Evolutionary conservation across 1,284 basidiomycete genomes (phyloP).

Genomic region (Cutaneotrichosporon curvatum): DNA sequence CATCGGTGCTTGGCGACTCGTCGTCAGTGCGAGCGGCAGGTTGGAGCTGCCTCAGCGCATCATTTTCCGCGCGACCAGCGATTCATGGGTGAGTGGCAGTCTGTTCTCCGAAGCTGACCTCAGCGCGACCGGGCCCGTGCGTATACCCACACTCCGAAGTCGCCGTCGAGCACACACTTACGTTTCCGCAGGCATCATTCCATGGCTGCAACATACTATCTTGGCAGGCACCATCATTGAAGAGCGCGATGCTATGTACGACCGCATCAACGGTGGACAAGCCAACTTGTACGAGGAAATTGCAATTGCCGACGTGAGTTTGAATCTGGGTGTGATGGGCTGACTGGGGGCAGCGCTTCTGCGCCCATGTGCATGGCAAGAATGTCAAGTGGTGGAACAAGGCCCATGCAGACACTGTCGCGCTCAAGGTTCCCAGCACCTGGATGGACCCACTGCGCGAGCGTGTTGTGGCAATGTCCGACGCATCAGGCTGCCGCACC

Average conservation of each 20-base stretch:
- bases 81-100: conserved; percentile 22
- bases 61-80: conserved; percentile 19
- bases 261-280: conserved; percentile 17
- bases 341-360: conserved; percentile 19
- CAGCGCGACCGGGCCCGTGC: conserved; percentile 3
- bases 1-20: conserved; percentile 28
- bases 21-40: conserved; percentile 19
- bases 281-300: conserved; percentile 29
- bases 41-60: conserved; percentile 22
- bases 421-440: conserved; percentile 13
- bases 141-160: too few species aligned
- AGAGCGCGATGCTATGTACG: conserved; percentile 21
- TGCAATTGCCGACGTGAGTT: conserved; percentile 24
- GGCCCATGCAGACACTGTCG: conserved; percentile 22
- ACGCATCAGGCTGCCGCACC: conserved; percentile 14
- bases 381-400: conserved; percentile 24
- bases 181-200: conserved; percentile 17
- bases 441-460: conserved; percentile 28
- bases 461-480: conserved; percentile 15
- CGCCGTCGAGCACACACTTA: too few species aligned
- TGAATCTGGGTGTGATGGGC: too few species aligned
- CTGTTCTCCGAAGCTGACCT: background rate
- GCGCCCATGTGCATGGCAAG: conserved; percentile 18
- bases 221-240: conserved; percentile 25
- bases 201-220: conserved; percentile 31